phyloP scores from a whole-genome alignment of 768 basidiomycete genomes.

The Lactifluus volemus region DNA sequence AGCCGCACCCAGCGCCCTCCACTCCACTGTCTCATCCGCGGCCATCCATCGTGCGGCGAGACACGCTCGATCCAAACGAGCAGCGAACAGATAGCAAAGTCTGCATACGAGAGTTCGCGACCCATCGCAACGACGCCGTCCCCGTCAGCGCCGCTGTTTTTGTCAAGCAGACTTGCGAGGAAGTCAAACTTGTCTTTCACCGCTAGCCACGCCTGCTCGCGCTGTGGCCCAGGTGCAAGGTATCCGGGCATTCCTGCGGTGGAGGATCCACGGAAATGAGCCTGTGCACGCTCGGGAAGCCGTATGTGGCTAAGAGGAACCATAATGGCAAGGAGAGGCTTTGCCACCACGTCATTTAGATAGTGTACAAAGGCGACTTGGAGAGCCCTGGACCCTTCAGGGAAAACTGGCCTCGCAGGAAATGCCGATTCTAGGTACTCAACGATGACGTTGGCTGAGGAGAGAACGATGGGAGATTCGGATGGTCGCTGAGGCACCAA shows the following conservation, averaged over 20 bases:
- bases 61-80: conserved; percentile 69
- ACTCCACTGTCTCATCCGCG: conserved; percentile 59
- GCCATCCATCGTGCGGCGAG: conserved; percentile 68
- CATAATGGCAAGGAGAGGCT: conserved; percentile 62
- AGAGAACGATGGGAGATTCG: conserved; percentile 41
- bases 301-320: conserved; percentile 58
- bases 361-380: conserved; percentile 65
- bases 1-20: conserved; percentile 57
- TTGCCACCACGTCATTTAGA: conserved; percentile 54
- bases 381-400: conserved; percentile 58
- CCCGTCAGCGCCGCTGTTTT: conserved; percentile 50
- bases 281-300: conserved; percentile 46
- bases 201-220: conserved; percentile 56
- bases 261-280: conserved; percentile 33
- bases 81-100: conserved; percentile 64
- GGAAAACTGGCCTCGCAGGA: conserved; percentile 62
- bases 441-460: conserved; percentile 53
- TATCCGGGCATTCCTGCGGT: conserved; percentile 15
- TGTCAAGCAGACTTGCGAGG: conserved; percentile 55
- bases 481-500: conserved; percentile 46
- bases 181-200: conserved; percentile 62
- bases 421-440: conserved; percentile 65
- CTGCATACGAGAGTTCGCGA: conserved; percentile 57
- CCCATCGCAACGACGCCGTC: conserved; percentile 61
- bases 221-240: conserved; percentile 33